These are phyloP conservation scores for Dioscorea dumetorum DNA, from an alignment of 106 monocot species.

Conservation along the genomic window DNA sequence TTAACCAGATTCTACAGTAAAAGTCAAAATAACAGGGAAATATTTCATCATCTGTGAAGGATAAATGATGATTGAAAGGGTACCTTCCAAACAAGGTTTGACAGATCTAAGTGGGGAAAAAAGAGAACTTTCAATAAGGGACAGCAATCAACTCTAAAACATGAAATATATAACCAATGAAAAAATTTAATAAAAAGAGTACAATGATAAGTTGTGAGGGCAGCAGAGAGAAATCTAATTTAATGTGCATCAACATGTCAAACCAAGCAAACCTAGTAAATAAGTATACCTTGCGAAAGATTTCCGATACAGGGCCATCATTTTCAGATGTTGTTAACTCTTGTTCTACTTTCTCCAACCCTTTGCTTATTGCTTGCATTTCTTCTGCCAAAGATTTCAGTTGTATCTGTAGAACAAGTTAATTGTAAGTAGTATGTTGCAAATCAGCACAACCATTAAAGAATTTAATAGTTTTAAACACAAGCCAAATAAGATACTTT, in stretches of 20 bases:
- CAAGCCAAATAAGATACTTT: conserved; percentile 38
- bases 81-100: not conserved
- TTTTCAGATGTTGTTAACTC: conserved; percentile 76
- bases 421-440: not conserved
- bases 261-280: no score
- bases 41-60: no score
- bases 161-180: not conserved
- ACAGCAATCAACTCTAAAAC: not conserved
- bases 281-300: conserved; percentile 53
- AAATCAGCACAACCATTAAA: not conserved
- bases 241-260: not conserved
- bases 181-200: no score
- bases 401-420: conserved; percentile 50
- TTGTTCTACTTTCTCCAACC: conserved; percentile 79
- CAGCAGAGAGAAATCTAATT: not conserved
- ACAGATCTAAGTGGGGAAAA: not conserved
- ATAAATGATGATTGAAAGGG: no score
- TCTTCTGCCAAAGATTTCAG: conserved; percentile 80
- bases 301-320: conserved; percentile 64
- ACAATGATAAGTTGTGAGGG: not conserved
- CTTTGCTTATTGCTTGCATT: conserved; percentile 88
- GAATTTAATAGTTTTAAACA: not conserved
- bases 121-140: not conserved
- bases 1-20: no score
- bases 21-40: no score